Evolutionary conservation across 2,329 filamentous ascomycete genomes (phyloP).

Genomic region (Dothideomycetes sp.): DNA sequence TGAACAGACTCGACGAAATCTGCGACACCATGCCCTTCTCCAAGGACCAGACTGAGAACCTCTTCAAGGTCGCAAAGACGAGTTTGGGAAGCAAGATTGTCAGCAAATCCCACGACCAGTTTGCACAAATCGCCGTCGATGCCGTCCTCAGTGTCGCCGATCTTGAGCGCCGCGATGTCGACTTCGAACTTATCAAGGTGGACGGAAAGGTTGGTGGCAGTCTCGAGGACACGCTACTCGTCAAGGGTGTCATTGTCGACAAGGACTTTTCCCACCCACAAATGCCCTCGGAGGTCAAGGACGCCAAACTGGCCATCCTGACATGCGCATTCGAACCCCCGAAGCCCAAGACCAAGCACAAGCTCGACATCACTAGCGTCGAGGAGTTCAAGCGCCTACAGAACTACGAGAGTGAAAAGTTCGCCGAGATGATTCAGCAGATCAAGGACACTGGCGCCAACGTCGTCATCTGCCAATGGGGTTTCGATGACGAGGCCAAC

Average conservation of each 20-base stretch:
- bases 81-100: conserved; percentile 98
- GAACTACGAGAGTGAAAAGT: conserved; percentile 91
- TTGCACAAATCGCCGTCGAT: conserved; percentile 93
- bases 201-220: conserved; percentile 95
- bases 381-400: conserved; percentile 98
- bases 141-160: conserved; percentile 95
- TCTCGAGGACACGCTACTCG: conserved; percentile 84
- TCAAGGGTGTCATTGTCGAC: conserved; percentile 97
- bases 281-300: conserved; percentile 90
- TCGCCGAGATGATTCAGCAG: conserved; percentile 96
- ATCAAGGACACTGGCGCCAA: conserved; percentile 97
- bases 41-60: conserved; percentile 68
- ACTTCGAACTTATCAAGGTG: conserved; percentile 98
- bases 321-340: conserved; percentile 98
- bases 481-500: conserved; percentile 98
- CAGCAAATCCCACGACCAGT: conserved; percentile 96
- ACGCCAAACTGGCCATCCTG: conserved; percentile 94
- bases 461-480: conserved; percentile 97
- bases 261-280: conserved; percentile 99
- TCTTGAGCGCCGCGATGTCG: conserved; percentile 89
- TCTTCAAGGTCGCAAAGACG: conserved; percentile 90
- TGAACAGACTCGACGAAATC: conserved; percentile 84
- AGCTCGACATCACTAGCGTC: conserved; percentile 92
- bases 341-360: conserved; percentile 99
- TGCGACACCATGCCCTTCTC: conserved; percentile 85